Percentiles rank a stretch among this genome's conserved stretches.
phyloP scores from a whole-genome alignment of 345 rosid genomes.

The Barbarea vulgaris region DNA sequence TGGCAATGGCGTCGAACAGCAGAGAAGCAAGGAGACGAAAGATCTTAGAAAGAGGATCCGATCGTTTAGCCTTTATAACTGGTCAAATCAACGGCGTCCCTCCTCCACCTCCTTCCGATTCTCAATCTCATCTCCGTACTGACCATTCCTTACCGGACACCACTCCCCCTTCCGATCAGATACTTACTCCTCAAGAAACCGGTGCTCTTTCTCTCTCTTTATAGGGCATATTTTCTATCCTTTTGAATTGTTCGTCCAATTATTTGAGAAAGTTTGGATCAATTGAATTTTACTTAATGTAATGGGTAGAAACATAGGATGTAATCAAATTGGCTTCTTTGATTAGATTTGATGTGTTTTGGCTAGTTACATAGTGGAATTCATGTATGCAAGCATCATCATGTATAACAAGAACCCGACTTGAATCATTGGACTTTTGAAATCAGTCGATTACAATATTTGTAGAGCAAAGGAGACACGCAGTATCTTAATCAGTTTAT shows the following conservation, averaged over 20 bases:
- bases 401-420: neutral
- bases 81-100: conserved; percentile 56
- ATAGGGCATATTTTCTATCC: neutral
- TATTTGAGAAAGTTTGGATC: neutral
- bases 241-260: conserved; percentile 12
- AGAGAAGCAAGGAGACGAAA: conserved; percentile 82
- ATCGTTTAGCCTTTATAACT: conserved; percentile 81
- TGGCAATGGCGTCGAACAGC: conserved; percentile 49
- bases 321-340: conserved; percentile 2
- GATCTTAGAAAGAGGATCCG: conserved; percentile 74
- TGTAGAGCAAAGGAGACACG: neutral
- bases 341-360: conserved; percentile 6
- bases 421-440: neutral
- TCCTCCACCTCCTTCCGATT: conserved; percentile 49
- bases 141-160: conserved; percentile 39
- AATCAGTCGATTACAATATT: neutral
- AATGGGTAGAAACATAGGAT: neutral
- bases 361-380: neutral
- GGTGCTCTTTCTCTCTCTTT: conserved; percentile 34
- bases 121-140: conserved; percentile 20
- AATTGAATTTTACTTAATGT: neutral
- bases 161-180: conserved; percentile 24
- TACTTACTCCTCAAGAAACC: conserved; percentile 33
- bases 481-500: neutral
- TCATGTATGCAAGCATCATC: conserved; percentile 4